Evolutionary conservation across 2,329 filamentous ascomycete species (phyloP).

Genomic region (Helicocarpus griseus): DNA sequence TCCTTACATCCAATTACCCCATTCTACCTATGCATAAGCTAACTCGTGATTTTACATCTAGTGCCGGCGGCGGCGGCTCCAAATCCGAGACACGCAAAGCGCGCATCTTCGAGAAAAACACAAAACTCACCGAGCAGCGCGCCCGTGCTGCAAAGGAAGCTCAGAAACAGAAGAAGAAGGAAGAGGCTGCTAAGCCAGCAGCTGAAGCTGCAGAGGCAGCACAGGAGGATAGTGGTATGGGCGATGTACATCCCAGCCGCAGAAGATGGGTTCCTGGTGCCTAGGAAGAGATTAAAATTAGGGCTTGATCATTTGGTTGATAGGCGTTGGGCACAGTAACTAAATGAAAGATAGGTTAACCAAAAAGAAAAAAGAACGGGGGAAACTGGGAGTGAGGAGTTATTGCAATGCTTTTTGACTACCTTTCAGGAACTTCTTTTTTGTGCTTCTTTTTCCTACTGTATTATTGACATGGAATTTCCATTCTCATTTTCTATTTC

Average conservation of each 20-base stretch:
- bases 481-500: neutral
- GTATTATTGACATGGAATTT: neutral
- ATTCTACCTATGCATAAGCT: slow-evolving; percentile 7
- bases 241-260: slow-evolving; percentile 37
- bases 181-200: slow-evolving; percentile 11
- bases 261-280: slow-evolving; percentile 25
- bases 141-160: slow-evolving; percentile 42
- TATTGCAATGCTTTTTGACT: neutral
- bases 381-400: neutral
- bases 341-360: neutral
- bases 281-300: neutral
- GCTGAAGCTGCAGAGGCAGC: slow-evolving; percentile 15
- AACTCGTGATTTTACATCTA: slow-evolving; percentile 24
- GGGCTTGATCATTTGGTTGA: neutral
- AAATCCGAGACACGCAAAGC: slow-evolving; percentile 62
- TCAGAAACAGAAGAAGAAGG: slow-evolving; percentile 32
- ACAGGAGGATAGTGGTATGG: slow-evolving; percentile 19
- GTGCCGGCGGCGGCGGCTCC: slow-evolving; percentile 71
- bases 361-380: neutral
- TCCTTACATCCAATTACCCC: neutral
- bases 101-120: slow-evolving; percentile 79
- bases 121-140: slow-evolving; percentile 65
- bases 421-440: neutral
- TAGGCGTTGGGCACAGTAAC: neutral
- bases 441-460: neutral